Evolutionary conservation across 73 alveolate species (phyloP).

Genomic region (Breviolum minutum): DNA sequence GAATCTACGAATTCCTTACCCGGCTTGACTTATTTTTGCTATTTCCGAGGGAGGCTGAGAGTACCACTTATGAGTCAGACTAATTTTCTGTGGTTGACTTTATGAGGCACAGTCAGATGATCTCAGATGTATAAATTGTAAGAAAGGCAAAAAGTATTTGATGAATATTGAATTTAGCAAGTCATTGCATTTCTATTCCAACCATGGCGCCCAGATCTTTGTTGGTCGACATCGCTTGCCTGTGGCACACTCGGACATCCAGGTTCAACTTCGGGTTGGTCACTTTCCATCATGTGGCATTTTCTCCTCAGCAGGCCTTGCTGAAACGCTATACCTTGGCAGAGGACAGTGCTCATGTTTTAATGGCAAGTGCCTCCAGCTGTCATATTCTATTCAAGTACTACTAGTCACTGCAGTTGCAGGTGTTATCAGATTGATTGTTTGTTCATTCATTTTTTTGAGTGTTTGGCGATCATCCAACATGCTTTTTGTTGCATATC

Average conservation of each 20-base stretch:
- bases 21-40: neutral
- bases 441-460: neutral
- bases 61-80: too few species aligned
- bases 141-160: too few species aligned
- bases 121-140: too few species aligned
- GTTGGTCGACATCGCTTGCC: constrained; percentile 92
- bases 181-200: too few species aligned
- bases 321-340: constrained; percentile 84
- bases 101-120: too few species aligned
- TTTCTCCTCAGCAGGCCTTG: constrained; percentile 19
- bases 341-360: constrained; percentile 5
- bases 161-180: too few species aligned
- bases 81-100: too few species aligned
- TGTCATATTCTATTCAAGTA: too few species aligned
- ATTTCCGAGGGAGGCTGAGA: neutral
- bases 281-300: neutral
- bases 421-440: neutral
- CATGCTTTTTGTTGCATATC: neutral
- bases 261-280: neutral
- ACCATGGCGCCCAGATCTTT: constrained; percentile 1
- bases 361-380: neutral
- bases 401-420: too few species aligned
- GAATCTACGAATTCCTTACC: neutral
- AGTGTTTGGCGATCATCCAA: neutral
- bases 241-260: constrained; percentile 64